These are phyloP conservation scores for Malassezia cuniculi DNA, from an alignment of 1,284 basidiomycete genomes.

Conservation along the genomic window DNA sequence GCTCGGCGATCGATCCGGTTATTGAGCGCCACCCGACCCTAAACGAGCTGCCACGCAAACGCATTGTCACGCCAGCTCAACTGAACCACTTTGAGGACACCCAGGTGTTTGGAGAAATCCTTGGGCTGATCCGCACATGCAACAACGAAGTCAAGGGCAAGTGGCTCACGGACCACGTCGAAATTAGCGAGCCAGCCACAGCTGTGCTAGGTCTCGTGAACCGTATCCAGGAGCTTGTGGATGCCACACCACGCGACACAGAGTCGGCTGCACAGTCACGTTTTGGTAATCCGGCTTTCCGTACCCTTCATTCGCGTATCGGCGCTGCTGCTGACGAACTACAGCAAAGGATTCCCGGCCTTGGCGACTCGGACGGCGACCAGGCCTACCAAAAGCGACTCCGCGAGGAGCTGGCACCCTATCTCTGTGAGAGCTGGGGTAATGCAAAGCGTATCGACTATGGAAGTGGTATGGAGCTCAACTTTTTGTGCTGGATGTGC, in stretches of 20 bases:
- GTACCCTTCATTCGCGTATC: conserved; percentile 75
- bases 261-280: conserved; percentile 71
- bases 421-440: conserved; percentile 82
- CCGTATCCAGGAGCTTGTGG: conserved; percentile 45
- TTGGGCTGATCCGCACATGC: conserved; percentile 61
- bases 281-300: conserved; percentile 95
- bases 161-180: conserved; percentile 54
- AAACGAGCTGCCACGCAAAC: conserved; percentile 51
- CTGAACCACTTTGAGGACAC: conserved; percentile 70
- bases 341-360: conserved; percentile 40
- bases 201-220: conserved; percentile 23
- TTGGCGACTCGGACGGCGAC: conserved; percentile 16
- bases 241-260: conserved; percentile 61
- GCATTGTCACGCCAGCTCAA: conserved; percentile 65
- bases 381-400: conserved; percentile 7
- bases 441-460: conserved; percentile 88
- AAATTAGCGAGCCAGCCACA: conserved; percentile 33
- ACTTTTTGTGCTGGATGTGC: conserved; percentile 92
- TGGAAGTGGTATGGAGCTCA: conserved; percentile 96
- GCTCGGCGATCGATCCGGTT: conserved; percentile 1
- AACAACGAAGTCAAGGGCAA: conserved; percentile 66
- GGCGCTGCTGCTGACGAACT: conserved; percentile 51
- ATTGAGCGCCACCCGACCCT: neutral
- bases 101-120: conserved; percentile 57
- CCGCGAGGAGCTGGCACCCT: conserved; percentile 50